Evolutionary conservation across 768 basidiomycete genomes (phyloP).

Genomic region (Lactifluus volemus): DNA sequence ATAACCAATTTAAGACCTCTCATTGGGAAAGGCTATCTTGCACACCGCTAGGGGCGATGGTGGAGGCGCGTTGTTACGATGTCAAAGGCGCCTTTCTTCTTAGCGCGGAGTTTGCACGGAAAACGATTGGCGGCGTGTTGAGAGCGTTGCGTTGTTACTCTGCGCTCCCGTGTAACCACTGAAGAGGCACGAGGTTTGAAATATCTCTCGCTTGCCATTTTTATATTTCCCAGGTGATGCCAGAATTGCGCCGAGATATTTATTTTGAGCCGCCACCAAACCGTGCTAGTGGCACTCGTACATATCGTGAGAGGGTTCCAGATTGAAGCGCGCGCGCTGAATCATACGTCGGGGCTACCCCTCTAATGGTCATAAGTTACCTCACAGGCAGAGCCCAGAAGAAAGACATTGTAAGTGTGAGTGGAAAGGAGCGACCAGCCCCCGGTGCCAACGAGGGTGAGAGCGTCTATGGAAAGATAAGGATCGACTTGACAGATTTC

Average conservation of each 20-base stretch:
- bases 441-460: no score
- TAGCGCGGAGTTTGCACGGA: background rate
- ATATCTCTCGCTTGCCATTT: background rate
- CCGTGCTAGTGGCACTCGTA: background rate
- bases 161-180: background rate
- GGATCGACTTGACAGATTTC: no score
- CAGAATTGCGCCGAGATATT: background rate
- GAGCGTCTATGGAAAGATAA: no score
- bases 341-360: background rate
- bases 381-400: no score
- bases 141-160: background rate
- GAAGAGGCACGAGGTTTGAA: background rate
- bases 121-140: background rate
- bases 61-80: background rate
- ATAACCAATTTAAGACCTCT: no score
- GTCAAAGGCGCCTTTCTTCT: background rate
- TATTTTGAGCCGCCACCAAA: background rate
- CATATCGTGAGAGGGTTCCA: background rate
- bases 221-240: background rate
- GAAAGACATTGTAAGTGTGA: no score
- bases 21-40: no score
- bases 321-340: no score
- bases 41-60: background rate
- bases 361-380: no score
- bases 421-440: no score